Evolutionary conservation across 1,284 basidiomycete genomes (phyloP), one percentile per base, ranked within the genome.

Genomic region (Ustilago loliicola): DNA sequence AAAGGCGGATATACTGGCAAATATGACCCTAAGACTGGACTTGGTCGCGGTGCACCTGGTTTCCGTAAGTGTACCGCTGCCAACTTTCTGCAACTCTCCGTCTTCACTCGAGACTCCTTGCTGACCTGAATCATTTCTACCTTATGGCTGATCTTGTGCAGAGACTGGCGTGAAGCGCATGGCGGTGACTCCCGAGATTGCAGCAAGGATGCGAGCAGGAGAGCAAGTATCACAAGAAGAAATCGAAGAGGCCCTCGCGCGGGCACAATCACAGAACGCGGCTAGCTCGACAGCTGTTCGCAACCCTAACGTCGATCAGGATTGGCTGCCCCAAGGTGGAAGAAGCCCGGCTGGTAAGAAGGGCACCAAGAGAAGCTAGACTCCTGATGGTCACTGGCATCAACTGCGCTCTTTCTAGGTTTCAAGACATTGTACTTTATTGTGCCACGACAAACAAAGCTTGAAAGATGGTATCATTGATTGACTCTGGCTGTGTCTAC

Each of bases 21-120:
- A 30, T 84, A 83, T 40, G 83, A 84, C 52, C 83, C 83, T 48
- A 80, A 77, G 61, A 84, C 83, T 1, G 83, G 83, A 5, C 67
- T 84, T 7, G 83, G 83, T 5, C 68, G 83, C 4, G 83, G 83
- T 29, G 83, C 83, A 29, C 83, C 83, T 30, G 83, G 83, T 10
- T 84, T 84, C 58, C 81, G 75, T 77, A 68, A 48, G 72, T 45
- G 11, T 21, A 19, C 11, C n/a, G 6, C 42, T 21, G 8, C 42
- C 6, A 21, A 15, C 36, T 38, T 15, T 70, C n/a, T 5, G 48
- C 27, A 2, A 15, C 50, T 25, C 27, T 10, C 27, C 59, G 1
- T n/a, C 15, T 3, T 3, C 21, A 30, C 4, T 6, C n/a, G 10
- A 32, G 32, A 23, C 21, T 3, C 7, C 5, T 9, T 32, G 17